These are phyloP conservation scores for Neonectria neomacrospora DNA, from an alignment of 2,329 filamentous ascomycete genomes.

Conservation along the genomic window DNA sequence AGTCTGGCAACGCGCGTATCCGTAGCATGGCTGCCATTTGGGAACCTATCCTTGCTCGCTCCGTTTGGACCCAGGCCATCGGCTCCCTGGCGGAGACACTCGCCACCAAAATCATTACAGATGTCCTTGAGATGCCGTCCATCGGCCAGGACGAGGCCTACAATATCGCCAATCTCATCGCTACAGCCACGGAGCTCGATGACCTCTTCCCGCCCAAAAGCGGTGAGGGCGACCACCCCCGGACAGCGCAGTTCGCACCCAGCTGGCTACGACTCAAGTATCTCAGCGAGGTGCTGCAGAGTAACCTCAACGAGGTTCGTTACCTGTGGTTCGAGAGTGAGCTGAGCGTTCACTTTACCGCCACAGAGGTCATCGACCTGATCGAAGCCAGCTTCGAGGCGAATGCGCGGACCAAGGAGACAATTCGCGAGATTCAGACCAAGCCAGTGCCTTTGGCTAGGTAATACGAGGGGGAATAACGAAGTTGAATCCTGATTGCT, in stretches of 20 bases:
- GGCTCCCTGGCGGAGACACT: conserved; percentile 69
- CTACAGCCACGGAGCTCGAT: conserved; percentile 67
- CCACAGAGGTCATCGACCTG: conserved; percentile 70
- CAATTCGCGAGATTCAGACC: conserved; percentile 67
- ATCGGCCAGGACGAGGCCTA: conserved; percentile 74
- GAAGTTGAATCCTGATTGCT: neutral
- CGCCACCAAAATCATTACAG: conserved; percentile 67
- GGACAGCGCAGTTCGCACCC: conserved; percentile 69
- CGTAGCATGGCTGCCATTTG: conserved; percentile 65
- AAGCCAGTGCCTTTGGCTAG: conserved; percentile 56
- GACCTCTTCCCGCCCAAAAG: conserved; percentile 66
- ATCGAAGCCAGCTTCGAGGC: conserved; percentile 73
- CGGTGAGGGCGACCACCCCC: conserved; percentile 57
- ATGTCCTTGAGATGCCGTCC: conserved; percentile 70
- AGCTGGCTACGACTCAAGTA: conserved; percentile 74
- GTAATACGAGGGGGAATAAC: neutral
- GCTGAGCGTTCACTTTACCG: conserved; percentile 70
- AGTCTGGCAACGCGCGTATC: conserved; percentile 64
- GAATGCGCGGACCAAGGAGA: conserved; percentile 67
- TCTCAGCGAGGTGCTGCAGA: conserved; percentile 72
- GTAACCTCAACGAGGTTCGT: conserved; percentile 71
- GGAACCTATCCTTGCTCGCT: conserved; percentile 68
- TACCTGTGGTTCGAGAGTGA: conserved; percentile 75
- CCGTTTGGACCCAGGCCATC: conserved; percentile 71
- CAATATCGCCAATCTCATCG: conserved; percentile 68